A percentile compares a stretch with the other conserved stretches of the same genome.
These are phyloP conservation scores for Nicotiana undulata DNA, from an alignment of 257 asterid species.

Conservation along the genomic window DNA sequence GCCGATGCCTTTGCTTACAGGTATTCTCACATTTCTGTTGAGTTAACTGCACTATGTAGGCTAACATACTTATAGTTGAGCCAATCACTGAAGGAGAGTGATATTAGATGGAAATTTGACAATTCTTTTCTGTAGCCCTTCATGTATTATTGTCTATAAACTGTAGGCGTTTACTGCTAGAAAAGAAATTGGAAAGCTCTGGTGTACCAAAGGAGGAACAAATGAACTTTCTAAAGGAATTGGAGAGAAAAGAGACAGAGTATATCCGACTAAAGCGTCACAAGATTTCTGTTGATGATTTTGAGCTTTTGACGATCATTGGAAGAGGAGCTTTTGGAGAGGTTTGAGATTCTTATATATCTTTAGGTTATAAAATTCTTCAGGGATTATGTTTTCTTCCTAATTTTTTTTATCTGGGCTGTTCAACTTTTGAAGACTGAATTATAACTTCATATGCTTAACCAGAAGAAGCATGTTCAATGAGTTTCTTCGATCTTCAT, in stretches of 20 bases:
- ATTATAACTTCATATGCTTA: background rate
- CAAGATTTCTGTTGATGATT: conserved; percentile 69
- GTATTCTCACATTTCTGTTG: background rate
- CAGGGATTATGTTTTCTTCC: background rate
- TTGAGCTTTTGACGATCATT: conserved; percentile 60
- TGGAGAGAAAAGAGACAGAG: conserved; percentile 73
- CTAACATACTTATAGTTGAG: background rate
- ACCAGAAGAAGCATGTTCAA: background rate
- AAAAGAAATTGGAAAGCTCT: conserved; percentile 49
- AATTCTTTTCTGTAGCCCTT: background rate
- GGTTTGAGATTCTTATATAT: conserved; percentile 33
- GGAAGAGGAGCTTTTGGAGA: conserved; percentile 96
- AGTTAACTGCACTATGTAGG: background rate
- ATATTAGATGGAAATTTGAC: background rate
- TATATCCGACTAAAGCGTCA: conserved; percentile 72
- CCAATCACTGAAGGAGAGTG: background rate
- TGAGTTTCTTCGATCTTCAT: background rate
- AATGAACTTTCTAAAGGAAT: conserved; percentile 45
- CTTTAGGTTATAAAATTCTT: background rate
- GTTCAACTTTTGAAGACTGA: background rate
- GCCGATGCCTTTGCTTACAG: background rate
- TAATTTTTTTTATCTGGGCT: background rate
- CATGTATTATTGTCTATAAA: background rate
- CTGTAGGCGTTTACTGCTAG: conserved; percentile 58
- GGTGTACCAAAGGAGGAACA: conserved; percentile 70